Conservation (phyloP, 2,329 filamentous ascomycete species). For the Colletotrichum trifolii region DNA sequence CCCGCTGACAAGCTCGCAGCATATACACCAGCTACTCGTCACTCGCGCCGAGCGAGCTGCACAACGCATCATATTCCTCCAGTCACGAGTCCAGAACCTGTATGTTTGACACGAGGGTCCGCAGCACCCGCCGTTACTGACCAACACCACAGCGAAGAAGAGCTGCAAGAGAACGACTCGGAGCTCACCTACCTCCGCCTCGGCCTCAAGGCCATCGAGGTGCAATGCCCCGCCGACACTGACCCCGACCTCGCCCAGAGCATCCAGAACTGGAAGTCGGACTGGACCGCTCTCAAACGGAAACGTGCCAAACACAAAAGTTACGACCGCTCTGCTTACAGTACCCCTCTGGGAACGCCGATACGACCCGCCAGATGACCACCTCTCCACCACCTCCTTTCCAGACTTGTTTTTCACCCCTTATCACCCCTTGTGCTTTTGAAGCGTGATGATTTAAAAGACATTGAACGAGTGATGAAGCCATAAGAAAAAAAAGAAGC, state of each 20-base stretch:
- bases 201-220: conserved; percentile 71
- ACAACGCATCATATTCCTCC: conserved; percentile 68
- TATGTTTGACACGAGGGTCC: conserved; percentile 44
- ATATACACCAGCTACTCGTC: conserved; percentile 71
- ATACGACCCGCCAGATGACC: conserved; percentile 31
- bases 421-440: conserved; percentile 6
- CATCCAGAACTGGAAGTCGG: conserved; percentile 70
- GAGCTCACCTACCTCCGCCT: conserved; percentile 72
- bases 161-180: conserved; percentile 66
- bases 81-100: conserved; percentile 68
- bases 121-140: conserved; percentile 19
- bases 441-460: conserved; percentile 33
- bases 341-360: conserved; percentile 32
- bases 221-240: conserved; percentile 63
- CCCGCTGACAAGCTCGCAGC: conserved; percentile 48
- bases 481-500: conserved; percentile 15
- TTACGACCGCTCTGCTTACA: conserved; percentile 33
- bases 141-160: conserved; percentile 58
- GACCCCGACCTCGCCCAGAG: conserved; percentile 68
- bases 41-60: conserved; percentile 67
- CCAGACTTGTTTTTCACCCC: conserved; percentile 28
- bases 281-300: conserved; percentile 65
- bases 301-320: conserved; percentile 48
- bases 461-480: conserved; percentile 36
- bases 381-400: neutral